Evolutionary conservation across 2,329 filamentous ascomycete species (phyloP), one percentile per base, ranked within the genome.

Genomic region (Aspergillus sp.): DNA sequence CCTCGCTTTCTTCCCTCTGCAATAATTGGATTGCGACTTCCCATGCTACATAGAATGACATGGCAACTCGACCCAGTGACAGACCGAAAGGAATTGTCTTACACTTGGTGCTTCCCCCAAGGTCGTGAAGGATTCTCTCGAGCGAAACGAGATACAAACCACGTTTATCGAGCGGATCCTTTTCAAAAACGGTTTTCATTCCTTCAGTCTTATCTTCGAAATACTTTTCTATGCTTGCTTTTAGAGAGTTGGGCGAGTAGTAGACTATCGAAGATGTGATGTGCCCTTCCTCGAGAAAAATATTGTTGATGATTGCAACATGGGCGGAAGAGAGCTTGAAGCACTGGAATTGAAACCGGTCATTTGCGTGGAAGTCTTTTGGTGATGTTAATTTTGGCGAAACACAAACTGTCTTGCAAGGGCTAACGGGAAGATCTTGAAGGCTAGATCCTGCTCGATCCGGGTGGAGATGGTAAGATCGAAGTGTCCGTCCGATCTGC

Each of bases 231-330:
- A 41, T 19, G 39, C 39, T 41, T 11, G 31, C 19, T 41, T 28
- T 41, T 26, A 41, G 32, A 26, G 32, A 41, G 12, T 9, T 32
- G n/a, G 26, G 30, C 27, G 39, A 41, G 32, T 41, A 31, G 32
- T 41, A 41, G 19, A 41, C 32, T 19, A 41, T 33, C 33, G 31
- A 41, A 33, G 37, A 39, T 26, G 37, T 44, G 26, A n/a, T 33
- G 33, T 44, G 30, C 36, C 36, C 42, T 34, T 44, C 42, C 33
- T 44, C 35, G n/a, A 44, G 42, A 39, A 44, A 34, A 12, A 44
- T 32, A 28, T 39, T 34, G 35, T 44, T 44, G 36, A 44, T 44
- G 27, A 32, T 32, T 34, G 36, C 33, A 13, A 33, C 36, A 40
- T 44, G 42, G 27, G 27, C 13, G 31, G 36, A 13, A 19, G 35